Percentiles rank a stretch among this genome's conserved stretches.
phyloP scores from a whole-genome alignment of 768 basidiomycete genomes.

The Clavulina sp. region DNA sequence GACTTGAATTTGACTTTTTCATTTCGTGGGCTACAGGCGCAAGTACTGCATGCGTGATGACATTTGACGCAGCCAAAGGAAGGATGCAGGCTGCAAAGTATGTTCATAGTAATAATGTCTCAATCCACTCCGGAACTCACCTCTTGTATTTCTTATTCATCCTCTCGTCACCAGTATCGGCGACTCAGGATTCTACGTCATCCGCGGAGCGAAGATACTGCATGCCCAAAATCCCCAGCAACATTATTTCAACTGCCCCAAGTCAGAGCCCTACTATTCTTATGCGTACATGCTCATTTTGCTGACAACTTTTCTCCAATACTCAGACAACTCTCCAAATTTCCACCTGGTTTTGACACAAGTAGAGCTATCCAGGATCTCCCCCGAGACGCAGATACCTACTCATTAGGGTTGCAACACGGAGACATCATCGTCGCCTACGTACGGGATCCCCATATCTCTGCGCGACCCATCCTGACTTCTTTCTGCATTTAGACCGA shows the following conservation, averaged over 20 bases:
- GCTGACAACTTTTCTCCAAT: not conserved
- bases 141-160: too few species aligned
- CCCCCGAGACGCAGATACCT: slow-evolving; percentile 27
- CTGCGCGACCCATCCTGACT: not conserved
- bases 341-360: slow-evolving; percentile 5
- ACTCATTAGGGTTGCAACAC: slow-evolving; percentile 31
- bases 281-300: not conserved
- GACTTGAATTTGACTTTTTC: slow-evolving; percentile 7
- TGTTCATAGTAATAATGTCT: not conserved
- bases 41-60: slow-evolving; percentile 55
- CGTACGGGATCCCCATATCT: slow-evolving; percentile 18
- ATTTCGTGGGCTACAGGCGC: slow-evolving; percentile 33
- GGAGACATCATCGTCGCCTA: slow-evolving; percentile 37
- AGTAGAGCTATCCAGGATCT: slow-evolving; percentile 3
- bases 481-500: slow-evolving; percentile 27
- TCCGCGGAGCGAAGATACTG: slow-evolving; percentile 11
- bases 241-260: slow-evolving; percentile 31
- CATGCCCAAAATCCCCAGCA: slow-evolving; percentile 23
- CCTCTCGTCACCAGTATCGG: slow-evolving; percentile 11
- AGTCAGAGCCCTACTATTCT: slow-evolving; percentile 16
- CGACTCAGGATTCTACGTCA: slow-evolving; percentile 15
- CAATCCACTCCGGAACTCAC: not conserved
- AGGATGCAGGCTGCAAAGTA: slow-evolving; percentile 9
- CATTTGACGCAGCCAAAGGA: slow-evolving; percentile 7
- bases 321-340: slow-evolving; percentile 9